These are phyloP conservation scores for Penicillium tannophilum DNA, from an alignment of 495 filamentous ascomycete genomes.

Conservation along the genomic window DNA sequence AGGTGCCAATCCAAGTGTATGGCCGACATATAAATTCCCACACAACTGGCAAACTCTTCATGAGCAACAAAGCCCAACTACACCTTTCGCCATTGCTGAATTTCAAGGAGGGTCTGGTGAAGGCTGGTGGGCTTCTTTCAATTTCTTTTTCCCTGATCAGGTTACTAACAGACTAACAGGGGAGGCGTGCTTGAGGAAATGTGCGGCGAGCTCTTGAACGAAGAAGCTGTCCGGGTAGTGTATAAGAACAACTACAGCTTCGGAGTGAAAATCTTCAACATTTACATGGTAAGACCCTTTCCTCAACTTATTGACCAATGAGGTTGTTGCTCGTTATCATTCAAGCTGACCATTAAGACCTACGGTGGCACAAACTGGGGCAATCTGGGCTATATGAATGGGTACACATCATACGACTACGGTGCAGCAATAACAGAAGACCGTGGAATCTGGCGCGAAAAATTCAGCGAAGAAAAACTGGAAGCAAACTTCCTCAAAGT, in stretches of 20 bases:
- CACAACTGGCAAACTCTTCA: constrained; percentile 47
- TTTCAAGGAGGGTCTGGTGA: constrained; percentile 22
- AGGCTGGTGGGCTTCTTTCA: constrained; percentile 10
- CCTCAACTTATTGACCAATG: not conserved
- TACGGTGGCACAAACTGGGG: constrained; percentile 78
- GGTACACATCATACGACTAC: constrained; percentile 71
- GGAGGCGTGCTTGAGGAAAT: constrained; percentile 61
- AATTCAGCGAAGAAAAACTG: constrained; percentile 73
- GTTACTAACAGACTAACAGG: constrained; percentile 38
- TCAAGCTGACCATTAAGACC: constrained; percentile 35
- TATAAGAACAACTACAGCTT: constrained; percentile 67
- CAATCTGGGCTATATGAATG: constrained; percentile 66
- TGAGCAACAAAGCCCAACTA: constrained; percentile 54
- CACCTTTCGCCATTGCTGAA: constrained; percentile 64
- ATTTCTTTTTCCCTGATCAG: constrained; percentile 39
- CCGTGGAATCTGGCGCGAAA: constrained; percentile 61
- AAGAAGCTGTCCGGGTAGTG: constrained; percentile 68
- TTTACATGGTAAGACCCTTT: constrained; percentile 59
- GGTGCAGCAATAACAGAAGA: constrained; percentile 64
- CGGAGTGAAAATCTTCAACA: constrained; percentile 55
- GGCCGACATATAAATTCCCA: constrained; percentile 45
- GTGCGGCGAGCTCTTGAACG: constrained; percentile 59
- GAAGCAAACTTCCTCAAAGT: constrained; percentile 67
- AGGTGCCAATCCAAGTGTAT: constrained; percentile 44
- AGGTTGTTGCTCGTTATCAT: no score